Evolutionary conservation across 1,284 basidiomycete genomes (phyloP).

Genomic region (Austroboletus niveus): DNA sequence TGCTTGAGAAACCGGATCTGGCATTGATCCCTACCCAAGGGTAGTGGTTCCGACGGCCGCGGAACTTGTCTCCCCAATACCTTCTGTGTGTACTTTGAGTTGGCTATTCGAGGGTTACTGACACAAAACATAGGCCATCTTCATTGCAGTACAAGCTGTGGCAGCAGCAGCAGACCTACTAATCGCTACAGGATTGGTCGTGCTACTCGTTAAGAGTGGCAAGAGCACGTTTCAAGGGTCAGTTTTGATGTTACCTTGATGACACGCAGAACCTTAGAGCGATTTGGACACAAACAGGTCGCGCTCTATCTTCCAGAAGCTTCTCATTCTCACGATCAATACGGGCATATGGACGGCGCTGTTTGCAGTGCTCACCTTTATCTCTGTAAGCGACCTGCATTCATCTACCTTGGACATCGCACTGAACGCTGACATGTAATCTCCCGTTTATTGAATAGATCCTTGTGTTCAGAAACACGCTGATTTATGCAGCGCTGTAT

Average conservation of each 20-base stretch:
- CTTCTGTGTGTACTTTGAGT: background rate
- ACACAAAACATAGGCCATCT: background rate
- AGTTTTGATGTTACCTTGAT: background rate
- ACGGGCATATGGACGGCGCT: slow-evolving; percentile 10
- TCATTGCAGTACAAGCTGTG: background rate
- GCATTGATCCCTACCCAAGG: background rate
- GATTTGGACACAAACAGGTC: background rate
- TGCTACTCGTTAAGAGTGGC: background rate
- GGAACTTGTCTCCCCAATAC: background rate
- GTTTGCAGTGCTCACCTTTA: slow-evolving; percentile 2
- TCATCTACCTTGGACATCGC: background rate
- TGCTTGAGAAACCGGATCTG: background rate
- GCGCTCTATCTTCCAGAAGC: background rate
- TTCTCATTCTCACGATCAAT: slow-evolving; percentile 12
- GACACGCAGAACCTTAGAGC: too few relatives aligned
- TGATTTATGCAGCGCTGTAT: slow-evolving; percentile 4
- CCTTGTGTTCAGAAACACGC: background rate
- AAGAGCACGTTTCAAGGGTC: background rate
- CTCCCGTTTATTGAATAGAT: background rate
- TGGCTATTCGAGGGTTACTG: background rate
- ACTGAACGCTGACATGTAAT: background rate
- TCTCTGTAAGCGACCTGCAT: slow-evolving; percentile 1
- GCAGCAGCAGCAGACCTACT: slow-evolving; percentile 1
- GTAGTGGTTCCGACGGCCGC: background rate
- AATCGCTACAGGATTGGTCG: background rate